A percentile compares a stretch with the other conserved stretches of the same genome.
phyloP scores from a whole-genome alignment of 2,329 filamentous ascomycete genomes.

The Trichoderma citrinoviride region DNA sequence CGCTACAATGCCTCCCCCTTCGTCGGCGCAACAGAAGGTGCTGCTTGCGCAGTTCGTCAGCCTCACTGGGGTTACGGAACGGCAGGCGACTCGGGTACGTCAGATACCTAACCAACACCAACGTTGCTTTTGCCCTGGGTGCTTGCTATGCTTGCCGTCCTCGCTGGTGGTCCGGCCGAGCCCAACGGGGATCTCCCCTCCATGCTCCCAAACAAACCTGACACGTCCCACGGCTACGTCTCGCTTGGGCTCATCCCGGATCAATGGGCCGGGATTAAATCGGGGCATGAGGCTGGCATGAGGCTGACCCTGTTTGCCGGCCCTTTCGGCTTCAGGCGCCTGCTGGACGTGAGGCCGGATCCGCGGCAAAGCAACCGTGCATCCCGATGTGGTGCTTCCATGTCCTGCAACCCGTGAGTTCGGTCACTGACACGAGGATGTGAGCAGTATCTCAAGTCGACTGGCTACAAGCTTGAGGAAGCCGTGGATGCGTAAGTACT shows the following conservation, averaged over 20 bases:
- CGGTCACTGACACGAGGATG: conserved; percentile 17
- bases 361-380: conserved; percentile 6
- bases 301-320: conserved; percentile 11
- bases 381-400: conserved; percentile 16
- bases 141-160: background rate
- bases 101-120: background rate
- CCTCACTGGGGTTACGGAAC: conserved; percentile 45
- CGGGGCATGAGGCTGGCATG: conserved; percentile 19
- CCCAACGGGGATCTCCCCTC: conserved; percentile 6
- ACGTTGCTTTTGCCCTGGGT: background rate
- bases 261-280: conserved; percentile 16
- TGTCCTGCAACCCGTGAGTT: background rate
- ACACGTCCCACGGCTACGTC: conserved; percentile 9
- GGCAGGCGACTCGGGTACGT: conserved; percentile 47
- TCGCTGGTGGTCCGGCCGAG: conserved; percentile 1
- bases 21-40: conserved; percentile 41
- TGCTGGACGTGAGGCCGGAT: conserved; percentile 8
- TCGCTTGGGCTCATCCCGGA: conserved; percentile 18
- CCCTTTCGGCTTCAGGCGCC: conserved; percentile 20
- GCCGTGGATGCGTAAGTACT: conserved; percentile 57
- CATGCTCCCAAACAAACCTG: conserved; percentile 6
- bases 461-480: conserved; percentile 51
- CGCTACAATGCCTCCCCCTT: conserved; percentile 37
- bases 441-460: conserved; percentile 47
- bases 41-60: conserved; percentile 43